Evolutionary conservation across 306 rosid genomes (phyloP).

Genomic region (Prunus padus): DNA sequence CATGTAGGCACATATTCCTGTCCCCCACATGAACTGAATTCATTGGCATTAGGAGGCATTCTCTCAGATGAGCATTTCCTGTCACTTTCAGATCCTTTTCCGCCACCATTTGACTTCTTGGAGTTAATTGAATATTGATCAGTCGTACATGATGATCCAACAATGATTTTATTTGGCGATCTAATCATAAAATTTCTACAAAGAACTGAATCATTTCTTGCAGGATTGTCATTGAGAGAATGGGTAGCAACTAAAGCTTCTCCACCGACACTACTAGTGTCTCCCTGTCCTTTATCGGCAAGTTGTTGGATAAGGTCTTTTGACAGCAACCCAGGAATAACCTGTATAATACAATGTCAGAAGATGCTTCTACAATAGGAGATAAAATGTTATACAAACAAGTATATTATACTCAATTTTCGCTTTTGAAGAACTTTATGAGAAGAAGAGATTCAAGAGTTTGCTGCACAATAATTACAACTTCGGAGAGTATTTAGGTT

Average conservation of each 20-base stretch:
- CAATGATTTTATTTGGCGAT: constrained; percentile 18
- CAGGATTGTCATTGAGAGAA: constrained; percentile 27
- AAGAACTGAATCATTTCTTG: constrained; percentile 22
- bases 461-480: no score
- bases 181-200: constrained; percentile 27
- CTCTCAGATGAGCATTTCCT: constrained; percentile 25
- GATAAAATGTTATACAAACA: not conserved
- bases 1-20: constrained; percentile 30
- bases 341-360: constrained; percentile 36
- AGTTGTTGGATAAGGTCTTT: constrained; percentile 27
- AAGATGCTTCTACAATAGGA: constrained; percentile 16
- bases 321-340: constrained; percentile 27
- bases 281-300: constrained; percentile 31
- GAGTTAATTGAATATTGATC: constrained; percentile 14
- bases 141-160: constrained; percentile 23
- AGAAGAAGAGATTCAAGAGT: not conserved
- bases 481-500: not conserved
- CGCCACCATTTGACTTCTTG: constrained; percentile 13
- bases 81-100: constrained; percentile 33
- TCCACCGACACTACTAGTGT: constrained; percentile 24
- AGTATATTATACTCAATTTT: not conserved
- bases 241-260: constrained; percentile 22
- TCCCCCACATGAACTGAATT: constrained; percentile 41
- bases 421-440: not conserved
- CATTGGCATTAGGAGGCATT: constrained; percentile 8